Conservation (phyloP, 106 monocot genomes). For the Acorus calamus region DNA sequence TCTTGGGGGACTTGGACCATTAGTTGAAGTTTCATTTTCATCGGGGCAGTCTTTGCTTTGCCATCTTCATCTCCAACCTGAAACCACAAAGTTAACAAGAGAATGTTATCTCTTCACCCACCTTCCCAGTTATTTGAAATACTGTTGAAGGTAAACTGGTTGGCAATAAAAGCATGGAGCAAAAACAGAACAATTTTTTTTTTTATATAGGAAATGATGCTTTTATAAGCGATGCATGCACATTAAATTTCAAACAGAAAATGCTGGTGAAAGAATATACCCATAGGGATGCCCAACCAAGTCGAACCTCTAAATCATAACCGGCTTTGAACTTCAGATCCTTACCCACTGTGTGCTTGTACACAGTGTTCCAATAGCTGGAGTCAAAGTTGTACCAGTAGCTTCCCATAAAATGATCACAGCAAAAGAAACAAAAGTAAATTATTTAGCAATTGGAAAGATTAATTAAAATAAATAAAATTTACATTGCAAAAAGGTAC, state of each 20-base stretch:
- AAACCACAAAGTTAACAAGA: conserved; percentile 5
- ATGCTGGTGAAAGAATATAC: conserved; percentile 15
- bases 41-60: conserved; percentile 60
- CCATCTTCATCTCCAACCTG: conserved; percentile 78
- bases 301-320: conserved; percentile 77
- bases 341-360: conserved; percentile 56
- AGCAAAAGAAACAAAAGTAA: not conserved
- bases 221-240: too few species aligned
- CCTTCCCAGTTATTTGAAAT: too few species aligned
- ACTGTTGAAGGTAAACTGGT: too few species aligned
- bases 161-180: too few species aligned
- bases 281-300: conserved; percentile 93
- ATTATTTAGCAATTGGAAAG: not conserved
- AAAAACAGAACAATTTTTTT: too few species aligned
- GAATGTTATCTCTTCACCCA: not conserved
- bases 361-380: conserved; percentile 71
- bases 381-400: conserved; percentile 73
- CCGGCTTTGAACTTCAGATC: conserved; percentile 87
- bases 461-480: too few species aligned
- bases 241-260: too few species aligned
- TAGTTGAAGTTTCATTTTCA: conserved; percentile 75
- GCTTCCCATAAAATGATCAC: conserved; percentile 15
- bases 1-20: conserved; percentile 87
- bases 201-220: too few species aligned
- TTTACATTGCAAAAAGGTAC: too few species aligned